Conservation (phyloP, 1,284 basidiomycete species). For the Xerocomus minutiporus region DNA sequence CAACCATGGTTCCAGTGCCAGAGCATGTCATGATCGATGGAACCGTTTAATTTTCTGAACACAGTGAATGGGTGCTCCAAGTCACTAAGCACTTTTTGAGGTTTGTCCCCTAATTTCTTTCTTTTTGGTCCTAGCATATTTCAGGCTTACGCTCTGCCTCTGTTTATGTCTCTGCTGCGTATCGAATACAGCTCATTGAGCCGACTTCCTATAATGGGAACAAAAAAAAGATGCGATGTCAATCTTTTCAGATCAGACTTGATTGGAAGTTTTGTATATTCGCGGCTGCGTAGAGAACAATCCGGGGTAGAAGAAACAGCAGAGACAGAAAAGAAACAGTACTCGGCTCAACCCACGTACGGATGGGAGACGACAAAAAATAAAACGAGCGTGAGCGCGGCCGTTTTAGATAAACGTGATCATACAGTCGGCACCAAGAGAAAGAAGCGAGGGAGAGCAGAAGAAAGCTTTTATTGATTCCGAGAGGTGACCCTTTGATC, state of each 20-base stretch:
- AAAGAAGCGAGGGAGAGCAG: background rate
- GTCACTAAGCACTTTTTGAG: too few relatives aligned
- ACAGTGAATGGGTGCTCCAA: too few relatives aligned
- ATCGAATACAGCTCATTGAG: too few relatives aligned
- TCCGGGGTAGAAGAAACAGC: background rate
- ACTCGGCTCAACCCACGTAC: background rate
- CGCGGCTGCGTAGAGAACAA: background rate
- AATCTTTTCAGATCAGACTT: background rate
- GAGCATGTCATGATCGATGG: too few relatives aligned
- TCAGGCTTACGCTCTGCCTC: too few relatives aligned
- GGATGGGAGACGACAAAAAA: background rate
- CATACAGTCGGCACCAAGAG: background rate
- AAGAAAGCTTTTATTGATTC: constrained; percentile 2
- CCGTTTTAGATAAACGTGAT: background rate
- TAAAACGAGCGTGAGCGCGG: background rate
- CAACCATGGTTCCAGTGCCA: too few relatives aligned
- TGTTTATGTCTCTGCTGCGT: too few relatives aligned
- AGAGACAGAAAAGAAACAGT: background rate
- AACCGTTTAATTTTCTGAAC: too few relatives aligned
- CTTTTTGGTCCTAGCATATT: too few relatives aligned
- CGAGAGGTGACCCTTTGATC: background rate
- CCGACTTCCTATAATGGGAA: too few relatives aligned
- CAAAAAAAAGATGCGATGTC: background rate
- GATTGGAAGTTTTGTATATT: background rate
- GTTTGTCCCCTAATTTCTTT: too few relatives aligned